Conservation (phyloP, 2,329 filamentous ascomycete species). For the Fonsecaea multimorphosa region DNA sequence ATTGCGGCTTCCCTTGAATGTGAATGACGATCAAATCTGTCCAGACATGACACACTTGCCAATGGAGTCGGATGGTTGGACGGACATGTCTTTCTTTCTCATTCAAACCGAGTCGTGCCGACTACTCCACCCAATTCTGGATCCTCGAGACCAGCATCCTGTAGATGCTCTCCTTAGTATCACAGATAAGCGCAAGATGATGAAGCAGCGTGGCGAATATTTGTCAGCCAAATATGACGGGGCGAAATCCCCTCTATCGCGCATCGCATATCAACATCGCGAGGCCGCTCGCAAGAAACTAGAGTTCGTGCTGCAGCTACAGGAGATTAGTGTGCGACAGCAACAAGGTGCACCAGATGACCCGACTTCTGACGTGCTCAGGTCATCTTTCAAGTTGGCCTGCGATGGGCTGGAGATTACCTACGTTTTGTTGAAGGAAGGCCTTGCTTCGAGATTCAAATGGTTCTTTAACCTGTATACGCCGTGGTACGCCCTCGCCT, state of each 20-base stretch:
- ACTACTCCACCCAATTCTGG: no score
- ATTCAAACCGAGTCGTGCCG: no score
- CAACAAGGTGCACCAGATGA: constrained; percentile 11
- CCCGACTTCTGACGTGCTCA: constrained; percentile 16
- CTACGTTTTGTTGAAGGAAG: constrained; percentile 8
- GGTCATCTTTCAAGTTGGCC: constrained; percentile 13
- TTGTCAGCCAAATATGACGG: constrained; percentile 7
- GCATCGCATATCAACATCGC: constrained; percentile 13
- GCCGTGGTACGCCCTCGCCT: constrained; percentile 19
- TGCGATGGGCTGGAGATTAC: constrained; percentile 15
- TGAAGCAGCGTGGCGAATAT: constrained; percentile 15
- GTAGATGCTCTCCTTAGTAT: neutral
- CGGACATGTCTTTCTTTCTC: no score
- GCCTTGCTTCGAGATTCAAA: constrained; percentile 8
- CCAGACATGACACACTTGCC: no score
- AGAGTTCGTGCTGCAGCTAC: constrained; percentile 25
- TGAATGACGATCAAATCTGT: no score
- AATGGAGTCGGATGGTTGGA: no score
- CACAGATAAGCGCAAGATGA: constrained; percentile 15
- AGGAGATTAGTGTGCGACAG: constrained; percentile 21
- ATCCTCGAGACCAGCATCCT: no score
- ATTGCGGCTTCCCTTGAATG: no score
- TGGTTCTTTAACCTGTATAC: constrained; percentile 24
- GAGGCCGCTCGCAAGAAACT: constrained; percentile 10
- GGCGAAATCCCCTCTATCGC: neutral